Evolutionary conservation across 2,329 filamentous ascomycete genomes (phyloP), one percentile per base, ranked within the genome.

Genomic region (Aspergillus neoniger): DNA sequence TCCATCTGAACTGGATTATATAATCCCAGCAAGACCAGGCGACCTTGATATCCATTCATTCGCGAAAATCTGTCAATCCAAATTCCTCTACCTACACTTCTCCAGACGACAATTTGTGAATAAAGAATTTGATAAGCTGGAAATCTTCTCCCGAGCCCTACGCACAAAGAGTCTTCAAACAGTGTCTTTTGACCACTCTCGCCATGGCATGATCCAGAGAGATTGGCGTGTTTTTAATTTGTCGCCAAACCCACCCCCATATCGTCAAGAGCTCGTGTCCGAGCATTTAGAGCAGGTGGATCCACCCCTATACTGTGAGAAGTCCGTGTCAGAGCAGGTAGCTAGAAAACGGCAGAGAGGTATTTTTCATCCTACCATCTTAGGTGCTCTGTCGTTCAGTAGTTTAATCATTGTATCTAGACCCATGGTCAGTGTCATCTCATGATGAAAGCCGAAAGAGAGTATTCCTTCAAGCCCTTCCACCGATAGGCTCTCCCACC

Each of bases 301-400:
- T 58, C 63, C 55, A 52, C 65, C 63, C 48, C 43, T 38, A 51
- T 67, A 67, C 51, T 30, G 25, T 63, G 51, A 60, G 41, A 21
- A 59, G 19, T n/a, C 10, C 44, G 32, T 23, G 60, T 60, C 61
- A 28, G 56, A 60, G 36, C 58, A 55, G 41, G 36, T 25, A 32
- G 47, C 61, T 56, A 55, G 60, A 61, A 67, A 67, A 58, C 62
- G 62, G 53, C 39, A 44, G 57, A 64, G 58, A 67, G 65, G 65
- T 67, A 60, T n/a, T 61, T 58, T 19, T 55, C 30, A 60, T 61
- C 54, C 57, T 12, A 43, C 21, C 19, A 23, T 61, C 38, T 52
- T 56, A 54, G 41, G 36, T 61, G n/a, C 44, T 59, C 41, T 63
- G 17, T 30, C 21, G 9, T 64, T 61, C 58, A 57, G 49, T 63